A percentile compares a stretch with the other conserved stretches of the same genome.
Evolutionary conservation across 2,329 filamentous ascomycete genomes (phyloP).

Genomic region (Biscogniauxia marginata): DNA sequence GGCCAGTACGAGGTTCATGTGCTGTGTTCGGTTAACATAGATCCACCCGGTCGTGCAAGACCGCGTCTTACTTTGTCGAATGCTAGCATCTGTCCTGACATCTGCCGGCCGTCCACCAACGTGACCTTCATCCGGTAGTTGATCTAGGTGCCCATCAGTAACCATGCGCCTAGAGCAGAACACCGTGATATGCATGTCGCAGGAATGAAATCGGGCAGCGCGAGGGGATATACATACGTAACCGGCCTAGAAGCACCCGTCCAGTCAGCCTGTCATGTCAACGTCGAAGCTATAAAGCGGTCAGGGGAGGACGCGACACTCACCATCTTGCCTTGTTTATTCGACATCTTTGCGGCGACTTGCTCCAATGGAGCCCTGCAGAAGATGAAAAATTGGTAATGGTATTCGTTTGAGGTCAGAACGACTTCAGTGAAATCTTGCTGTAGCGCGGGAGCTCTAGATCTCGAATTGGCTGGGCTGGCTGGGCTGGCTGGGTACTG

Average conservation of each 20-base stretch:
- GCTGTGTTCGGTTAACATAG: conserved; percentile 49
- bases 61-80: conserved; percentile 78
- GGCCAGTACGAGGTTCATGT: conserved; percentile 98
- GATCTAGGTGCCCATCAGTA: conserved; percentile 62
- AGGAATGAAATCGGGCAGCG: conserved; percentile 19
- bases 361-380: conserved; percentile 44
- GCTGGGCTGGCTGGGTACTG: no score
- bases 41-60: neutral
- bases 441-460: conserved; percentile 36
- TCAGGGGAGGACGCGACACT: conserved; percentile 45
- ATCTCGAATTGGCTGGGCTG: conserved; percentile 45
- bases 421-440: conserved; percentile 39
- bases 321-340: conserved; percentile 99
- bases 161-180: conserved; percentile 4
- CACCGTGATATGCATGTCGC: conserved; percentile 3
- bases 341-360: conserved; percentile 60
- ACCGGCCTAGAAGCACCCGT: conserved; percentile 59
- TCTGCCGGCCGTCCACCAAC: conserved; percentile 89
- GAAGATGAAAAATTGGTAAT: conserved; percentile 44
- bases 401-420: conserved; percentile 35
- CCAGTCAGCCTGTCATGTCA: conserved; percentile 61
- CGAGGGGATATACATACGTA: conserved; percentile 56
- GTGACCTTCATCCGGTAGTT: conserved; percentile 99
- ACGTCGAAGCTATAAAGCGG: conserved; percentile 44
- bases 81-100: conserved; percentile 96